These are phyloP conservation scores for Cladosporium sp. DNA, from an alignment of 2,329 filamentous ascomycete species.

Conservation along the genomic window DNA sequence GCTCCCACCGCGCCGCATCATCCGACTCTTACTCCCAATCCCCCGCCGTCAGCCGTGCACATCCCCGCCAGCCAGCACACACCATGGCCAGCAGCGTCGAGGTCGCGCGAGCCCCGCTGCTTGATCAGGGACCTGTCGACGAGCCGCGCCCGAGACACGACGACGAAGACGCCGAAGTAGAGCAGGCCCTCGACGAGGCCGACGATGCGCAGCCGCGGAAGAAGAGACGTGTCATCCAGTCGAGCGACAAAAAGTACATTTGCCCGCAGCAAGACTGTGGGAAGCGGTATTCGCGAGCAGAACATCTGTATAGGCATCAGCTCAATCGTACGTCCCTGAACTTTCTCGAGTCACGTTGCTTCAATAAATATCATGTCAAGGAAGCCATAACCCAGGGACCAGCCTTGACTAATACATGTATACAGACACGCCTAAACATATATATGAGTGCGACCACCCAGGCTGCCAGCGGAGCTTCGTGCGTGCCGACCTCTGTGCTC, in stretches of 20 bases:
- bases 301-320: slow-evolving; percentile 95
- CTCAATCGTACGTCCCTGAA: slow-evolving; percentile 70
- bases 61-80: not conserved
- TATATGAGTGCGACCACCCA: slow-evolving; percentile 89
- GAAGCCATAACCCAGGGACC: not conserved
- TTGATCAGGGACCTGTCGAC: not conserved
- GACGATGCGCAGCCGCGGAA: slow-evolving; percentile 32
- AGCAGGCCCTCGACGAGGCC: slow-evolving; percentile 27
- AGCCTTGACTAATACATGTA: slow-evolving; percentile 8
- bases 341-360: slow-evolving; percentile 18
- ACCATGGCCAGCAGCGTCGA: slow-evolving; percentile 11
- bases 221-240: slow-evolving; percentile 35
- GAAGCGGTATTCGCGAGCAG: slow-evolving; percentile 93
- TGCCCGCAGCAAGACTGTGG: slow-evolving; percentile 86
- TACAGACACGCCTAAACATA: slow-evolving; percentile 85
- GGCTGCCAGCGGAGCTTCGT: slow-evolving; percentile 91
- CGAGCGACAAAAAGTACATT: slow-evolving; percentile 62
- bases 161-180: slow-evolving; percentile 24
- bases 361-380: not conserved
- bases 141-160: slow-evolving; percentile 13
- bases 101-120: not conserved
- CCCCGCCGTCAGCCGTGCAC: not conserved
- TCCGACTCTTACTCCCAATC: not conserved
- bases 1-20: slow-evolving; percentile 5
- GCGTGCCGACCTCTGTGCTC: slow-evolving; percentile 85